These are phyloP conservation scores for Chrysanthemum seticuspe DNA, from an alignment of 129 eudicot genomes.

Conservation along the genomic window DNA sequence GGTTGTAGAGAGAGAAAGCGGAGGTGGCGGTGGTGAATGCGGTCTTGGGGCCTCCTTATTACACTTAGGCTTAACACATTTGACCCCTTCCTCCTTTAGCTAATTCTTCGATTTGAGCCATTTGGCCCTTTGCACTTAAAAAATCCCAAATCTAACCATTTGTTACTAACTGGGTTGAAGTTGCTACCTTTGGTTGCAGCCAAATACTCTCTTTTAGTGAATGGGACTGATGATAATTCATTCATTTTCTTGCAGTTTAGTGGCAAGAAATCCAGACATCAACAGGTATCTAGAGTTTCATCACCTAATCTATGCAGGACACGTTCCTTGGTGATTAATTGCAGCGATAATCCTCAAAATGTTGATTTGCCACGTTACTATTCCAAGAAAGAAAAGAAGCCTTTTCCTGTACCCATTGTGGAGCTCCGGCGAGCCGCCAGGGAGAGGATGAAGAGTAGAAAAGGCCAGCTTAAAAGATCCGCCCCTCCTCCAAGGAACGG, in stretches of 20 bases:
- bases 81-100: no score
- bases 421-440: conserved; percentile 92
- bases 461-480: conserved; percentile 51
- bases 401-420: conserved; percentile 84
- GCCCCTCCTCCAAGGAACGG: conserved; percentile 88
- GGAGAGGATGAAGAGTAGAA: conserved; percentile 78
- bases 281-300: conserved; percentile 23
- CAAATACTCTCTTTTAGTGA: background rate
- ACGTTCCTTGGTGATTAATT: conserved; percentile 41
- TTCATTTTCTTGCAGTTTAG: conserved; percentile 40
- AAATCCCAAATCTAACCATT: background rate
- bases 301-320: conserved; percentile 24
- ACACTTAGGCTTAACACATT: no score
- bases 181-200: background rate
- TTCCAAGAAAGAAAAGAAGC: conserved; percentile 84
- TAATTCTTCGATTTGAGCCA: no score
- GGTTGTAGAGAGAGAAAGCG: no score
- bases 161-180: background rate
- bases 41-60: no score
- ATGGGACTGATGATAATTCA: background rate
- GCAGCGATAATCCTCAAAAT: conserved; percentile 82
- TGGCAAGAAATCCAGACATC: conserved; percentile 37
- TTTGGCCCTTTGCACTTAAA: background rate
- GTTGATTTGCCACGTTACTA: conserved; percentile 84
- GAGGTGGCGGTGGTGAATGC: no score